phyloP scores from a whole-genome alignment of 352 stramenopile species.

The Globisporangium perplexum region DNA sequence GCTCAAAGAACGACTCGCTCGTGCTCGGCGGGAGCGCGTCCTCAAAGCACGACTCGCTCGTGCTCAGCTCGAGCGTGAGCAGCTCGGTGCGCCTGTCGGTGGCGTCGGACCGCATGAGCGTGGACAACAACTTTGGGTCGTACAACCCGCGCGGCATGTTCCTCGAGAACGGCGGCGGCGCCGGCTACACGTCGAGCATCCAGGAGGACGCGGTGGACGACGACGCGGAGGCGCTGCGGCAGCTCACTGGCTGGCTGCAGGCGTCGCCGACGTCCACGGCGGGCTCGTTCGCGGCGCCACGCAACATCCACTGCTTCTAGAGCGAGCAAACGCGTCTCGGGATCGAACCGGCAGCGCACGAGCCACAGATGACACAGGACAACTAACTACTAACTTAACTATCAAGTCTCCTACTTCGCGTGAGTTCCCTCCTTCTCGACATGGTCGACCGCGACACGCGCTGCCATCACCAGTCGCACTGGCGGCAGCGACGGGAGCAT shows the following conservation, averaged over 20 bases:
- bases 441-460: background rate
- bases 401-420: background rate
- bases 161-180: conserved; percentile 22
- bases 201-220: conserved; percentile 47
- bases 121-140: conserved; percentile 72
- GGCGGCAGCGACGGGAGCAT: too few relatives aligned
- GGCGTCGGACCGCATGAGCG: conserved; percentile 57
- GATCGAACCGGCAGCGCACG: background rate
- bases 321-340: background rate
- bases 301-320: conserved; percentile 20
- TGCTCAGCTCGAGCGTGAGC: conserved; percentile 37
- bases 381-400: background rate
- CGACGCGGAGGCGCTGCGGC: conserved; percentile 31
- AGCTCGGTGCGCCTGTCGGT: conserved; percentile 39
- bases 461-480: background rate
- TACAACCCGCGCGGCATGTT: conserved; percentile 44
- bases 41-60: conserved; percentile 42
- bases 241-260: conserved; percentile 59
- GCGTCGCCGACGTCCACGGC: conserved; percentile 59
- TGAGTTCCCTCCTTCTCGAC: background rate
- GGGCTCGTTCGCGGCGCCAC: conserved; percentile 31
- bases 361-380: too few relatives aligned
- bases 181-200: conserved; percentile 48
- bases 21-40: conserved; percentile 9
- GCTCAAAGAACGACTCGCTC: conserved; percentile 36